phyloP scores from a whole-genome alignment of 805 yeast genomes.

The Spathaspora sp. region DNA sequence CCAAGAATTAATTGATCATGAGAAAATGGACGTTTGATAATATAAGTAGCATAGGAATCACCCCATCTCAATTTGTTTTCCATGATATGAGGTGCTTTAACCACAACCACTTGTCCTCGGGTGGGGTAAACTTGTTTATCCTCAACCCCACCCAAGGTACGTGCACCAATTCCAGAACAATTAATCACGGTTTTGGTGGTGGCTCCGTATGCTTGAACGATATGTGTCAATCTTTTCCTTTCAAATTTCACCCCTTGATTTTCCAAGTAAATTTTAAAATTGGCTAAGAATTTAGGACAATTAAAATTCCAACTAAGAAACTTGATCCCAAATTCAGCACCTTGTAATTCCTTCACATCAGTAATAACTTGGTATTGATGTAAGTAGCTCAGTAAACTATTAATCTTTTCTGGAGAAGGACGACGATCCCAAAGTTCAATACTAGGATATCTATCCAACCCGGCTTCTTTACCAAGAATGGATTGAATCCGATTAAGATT shows the following conservation, averaged over 20 bases:
- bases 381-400: constrained; percentile 46
- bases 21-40: constrained; percentile 68
- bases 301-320: constrained; percentile 69
- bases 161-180: constrained; percentile 75
- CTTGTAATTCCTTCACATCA: constrained; percentile 42
- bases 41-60: constrained; percentile 54
- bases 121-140: constrained; percentile 66
- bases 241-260: constrained; percentile 49
- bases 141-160: constrained; percentile 56
- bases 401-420: constrained; percentile 46
- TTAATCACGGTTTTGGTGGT: constrained; percentile 55
- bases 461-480: constrained; percentile 51
- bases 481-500: constrained; percentile 42
- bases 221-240: constrained; percentile 46
- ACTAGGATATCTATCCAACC: constrained; percentile 53
- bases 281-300: constrained; percentile 58
- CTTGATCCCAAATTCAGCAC: constrained; percentile 52
- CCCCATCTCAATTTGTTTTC: constrained; percentile 64
- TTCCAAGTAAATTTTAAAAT: constrained; percentile 42
- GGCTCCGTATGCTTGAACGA: constrained; percentile 49
- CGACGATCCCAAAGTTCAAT: constrained; percentile 54
- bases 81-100: constrained; percentile 63
- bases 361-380: constrained; percentile 41
- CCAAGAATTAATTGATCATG: constrained; percentile 70
- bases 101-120: constrained; percentile 76